Percentiles rank a stretch among this genome's conserved stretches.
phyloP scores from a whole-genome alignment of 306 rosid genomes.

The Medicago lupulina region DNA sequence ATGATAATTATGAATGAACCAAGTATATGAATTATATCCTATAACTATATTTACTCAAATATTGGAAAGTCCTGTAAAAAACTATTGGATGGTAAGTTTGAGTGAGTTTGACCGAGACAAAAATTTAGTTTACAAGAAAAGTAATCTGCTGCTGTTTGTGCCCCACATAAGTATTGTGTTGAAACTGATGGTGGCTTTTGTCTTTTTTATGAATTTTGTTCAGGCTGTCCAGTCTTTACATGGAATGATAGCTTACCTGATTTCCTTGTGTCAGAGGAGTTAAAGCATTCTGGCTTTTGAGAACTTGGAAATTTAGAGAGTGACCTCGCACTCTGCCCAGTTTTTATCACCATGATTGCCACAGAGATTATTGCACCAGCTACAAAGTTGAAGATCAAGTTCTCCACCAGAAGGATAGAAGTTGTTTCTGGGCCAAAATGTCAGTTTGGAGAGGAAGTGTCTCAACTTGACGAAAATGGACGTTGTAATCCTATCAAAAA shows the following conservation, averaged over 20 bases:
- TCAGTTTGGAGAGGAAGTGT: conserved; percentile 50
- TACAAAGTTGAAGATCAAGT: conserved; percentile 69
- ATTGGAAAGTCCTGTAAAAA: neutral
- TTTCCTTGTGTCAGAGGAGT: conserved; percentile 31
- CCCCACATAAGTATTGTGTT: neutral
- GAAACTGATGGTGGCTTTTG: neutral
- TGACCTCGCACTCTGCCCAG: neutral
- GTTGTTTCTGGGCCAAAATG: conserved; percentile 46
- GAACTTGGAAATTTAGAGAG: conserved; percentile 35
- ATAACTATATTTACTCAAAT: neutral
- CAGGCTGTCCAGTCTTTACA: conserved; percentile 7
- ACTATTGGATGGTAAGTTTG: neutral
- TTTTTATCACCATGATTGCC: conserved; percentile 63
- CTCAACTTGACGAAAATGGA: conserved; percentile 39
- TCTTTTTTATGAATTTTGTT: neutral
- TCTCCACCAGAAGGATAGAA: conserved; percentile 65
- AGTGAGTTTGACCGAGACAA: neutral
- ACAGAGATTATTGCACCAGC: conserved; percentile 57
- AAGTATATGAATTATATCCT: neutral
- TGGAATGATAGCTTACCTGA: conserved; percentile 25
- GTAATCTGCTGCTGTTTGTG: neutral
- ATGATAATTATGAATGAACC: neutral
- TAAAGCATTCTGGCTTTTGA: conserved; percentile 32
- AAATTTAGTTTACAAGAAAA: neutral
- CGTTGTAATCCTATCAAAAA: conserved; percentile 33